These are phyloP conservation scores for Yarrowia yakushimensis DNA, from an alignment of 805 yeast genomes.

Conservation along the genomic window DNA sequence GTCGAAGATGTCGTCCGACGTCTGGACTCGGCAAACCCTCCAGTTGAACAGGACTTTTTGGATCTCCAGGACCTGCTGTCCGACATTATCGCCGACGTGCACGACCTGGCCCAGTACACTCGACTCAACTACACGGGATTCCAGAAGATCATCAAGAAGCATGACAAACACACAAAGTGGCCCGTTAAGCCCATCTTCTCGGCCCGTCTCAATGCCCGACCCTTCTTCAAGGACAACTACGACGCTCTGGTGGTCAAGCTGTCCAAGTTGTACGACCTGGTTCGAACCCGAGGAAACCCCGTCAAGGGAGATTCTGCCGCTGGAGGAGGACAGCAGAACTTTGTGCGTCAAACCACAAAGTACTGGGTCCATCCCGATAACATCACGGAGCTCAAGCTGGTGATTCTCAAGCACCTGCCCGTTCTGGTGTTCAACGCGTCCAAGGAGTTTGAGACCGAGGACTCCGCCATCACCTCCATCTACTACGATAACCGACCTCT, in stretches of 20 bases:
- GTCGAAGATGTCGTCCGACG: conserved; percentile 64
- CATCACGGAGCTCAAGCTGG: conserved; percentile 90
- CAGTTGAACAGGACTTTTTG: conserved; percentile 60
- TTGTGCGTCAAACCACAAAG: conserved; percentile 96
- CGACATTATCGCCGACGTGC: conserved; percentile 94
- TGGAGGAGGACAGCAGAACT: conserved; percentile 98
- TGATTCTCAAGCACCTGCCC: conserved; percentile 90
- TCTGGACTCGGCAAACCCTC: conserved; percentile 45
- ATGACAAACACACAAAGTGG: conserved; percentile 82
- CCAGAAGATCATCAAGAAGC: conserved; percentile 94
- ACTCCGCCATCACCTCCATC: conserved; percentile 93
- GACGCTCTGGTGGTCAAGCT: conserved; percentile 85
- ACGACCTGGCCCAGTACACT: conserved; percentile 91
- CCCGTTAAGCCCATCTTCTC: conserved; percentile 88
- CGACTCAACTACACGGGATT: conserved; percentile 94
- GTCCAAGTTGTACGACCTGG: conserved; percentile 84
- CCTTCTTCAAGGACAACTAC: conserved; percentile 93
- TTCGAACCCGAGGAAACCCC: conserved; percentile 94
- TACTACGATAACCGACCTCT: conserved; percentile 87
- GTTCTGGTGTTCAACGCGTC: conserved; percentile 94
- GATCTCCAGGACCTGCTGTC: conserved; percentile 70
- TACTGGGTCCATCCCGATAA: conserved; percentile 99
- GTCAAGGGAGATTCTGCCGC: conserved; percentile 92
- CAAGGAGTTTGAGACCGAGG: conserved; percentile 92
- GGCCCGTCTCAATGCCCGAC: conserved; percentile 86